Conservation (phyloP, 2,329 filamentous ascomycete species). For the Pseudopyrenochaeta lycopersici region DNA sequence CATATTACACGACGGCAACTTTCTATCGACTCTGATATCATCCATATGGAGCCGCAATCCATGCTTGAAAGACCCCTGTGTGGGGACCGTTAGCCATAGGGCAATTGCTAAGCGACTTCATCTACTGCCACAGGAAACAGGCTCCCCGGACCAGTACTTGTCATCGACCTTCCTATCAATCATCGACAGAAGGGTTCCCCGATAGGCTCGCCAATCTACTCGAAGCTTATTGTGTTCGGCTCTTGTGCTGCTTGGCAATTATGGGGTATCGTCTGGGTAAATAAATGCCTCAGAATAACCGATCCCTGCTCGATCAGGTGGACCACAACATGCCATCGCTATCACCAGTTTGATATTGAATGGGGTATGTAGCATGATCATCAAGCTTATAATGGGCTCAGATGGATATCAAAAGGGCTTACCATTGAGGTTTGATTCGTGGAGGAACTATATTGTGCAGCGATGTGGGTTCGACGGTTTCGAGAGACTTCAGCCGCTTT, state of each 20-base stretch:
- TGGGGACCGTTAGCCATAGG: not conserved
- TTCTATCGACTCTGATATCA: not conserved
- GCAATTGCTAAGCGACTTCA: not conserved
- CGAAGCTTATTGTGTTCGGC: not conserved
- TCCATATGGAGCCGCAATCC: not conserved
- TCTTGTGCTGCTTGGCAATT: not conserved
- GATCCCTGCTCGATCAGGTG: constrained; percentile 1
- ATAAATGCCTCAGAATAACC: not conserved
- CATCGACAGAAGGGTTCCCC: not conserved
- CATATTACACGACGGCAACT: not conserved
- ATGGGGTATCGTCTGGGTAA: not conserved
- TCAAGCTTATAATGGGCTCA: too few relatives aligned
- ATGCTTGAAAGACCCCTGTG: not conserved
- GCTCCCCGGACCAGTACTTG: not conserved
- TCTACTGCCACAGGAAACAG: not conserved
- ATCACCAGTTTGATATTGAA: not conserved
- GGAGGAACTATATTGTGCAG: not conserved
- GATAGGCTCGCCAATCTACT: not conserved
- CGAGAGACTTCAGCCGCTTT: not conserved
- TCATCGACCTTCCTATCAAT: not conserved
- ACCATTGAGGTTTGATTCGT: not conserved
- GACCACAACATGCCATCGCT: not conserved
- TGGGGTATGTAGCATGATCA: not conserved
- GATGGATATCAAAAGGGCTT: not conserved
- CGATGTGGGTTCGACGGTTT: not conserved